Base-by-base conservation (phyloP, 2,329 filamentous ascomycete genomes). In the Zelopaecilomyces penicillatus region DNA sequence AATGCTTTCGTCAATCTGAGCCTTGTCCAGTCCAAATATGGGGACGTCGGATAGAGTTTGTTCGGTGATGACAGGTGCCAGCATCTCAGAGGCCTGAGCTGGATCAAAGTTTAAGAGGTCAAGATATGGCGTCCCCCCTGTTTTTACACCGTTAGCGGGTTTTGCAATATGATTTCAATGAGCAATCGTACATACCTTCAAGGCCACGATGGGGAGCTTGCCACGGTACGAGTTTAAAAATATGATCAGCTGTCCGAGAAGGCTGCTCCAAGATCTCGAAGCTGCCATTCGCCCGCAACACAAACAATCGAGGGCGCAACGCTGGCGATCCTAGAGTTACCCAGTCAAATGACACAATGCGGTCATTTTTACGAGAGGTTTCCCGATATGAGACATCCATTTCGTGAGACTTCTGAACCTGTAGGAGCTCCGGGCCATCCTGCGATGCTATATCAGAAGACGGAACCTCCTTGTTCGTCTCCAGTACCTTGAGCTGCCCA, bases 271-370 rank as follows among this genome's bases (percentile, higher is more conserved):
- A 58, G 12, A 84, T 78, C 30, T 80, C 77, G 55, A 82, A 79
- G 10, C 65, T 67, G 12, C 80, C 78, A 50, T 75, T 82, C 31
- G 76, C 76, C 28, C 79, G 70, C 28, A 83, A 59, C 2, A 78
- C 77, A 27, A 83, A 59, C 34, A 80, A 64, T n/a, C 80, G 70
- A 30, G 78, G 77, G 27, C 72, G 72, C 40, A 81, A 56, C 10
- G 71, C 69, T 4, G 76, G 67, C 4, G 75, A 77, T 8, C 73
- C 68, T 39, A 82, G 65, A 4, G 76, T 82, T 7, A 83, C 65
- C 80, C 80, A 84, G 57, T 84, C 80, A 57, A 83, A 83, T 0
- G 80, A 83, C 6, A 83, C 77, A 30, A 83, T 81, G 19, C 76
- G 72, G 44, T 82, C 76, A 52, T 74, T 70, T 58, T 75, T 74